A percentile compares a stretch with the other conserved stretches of the same genome.
These are phyloP conservation scores for Aspergillus texensis DNA, from an alignment of 2,329 filamentous ascomycete species.

Conservation along the genomic window DNA sequence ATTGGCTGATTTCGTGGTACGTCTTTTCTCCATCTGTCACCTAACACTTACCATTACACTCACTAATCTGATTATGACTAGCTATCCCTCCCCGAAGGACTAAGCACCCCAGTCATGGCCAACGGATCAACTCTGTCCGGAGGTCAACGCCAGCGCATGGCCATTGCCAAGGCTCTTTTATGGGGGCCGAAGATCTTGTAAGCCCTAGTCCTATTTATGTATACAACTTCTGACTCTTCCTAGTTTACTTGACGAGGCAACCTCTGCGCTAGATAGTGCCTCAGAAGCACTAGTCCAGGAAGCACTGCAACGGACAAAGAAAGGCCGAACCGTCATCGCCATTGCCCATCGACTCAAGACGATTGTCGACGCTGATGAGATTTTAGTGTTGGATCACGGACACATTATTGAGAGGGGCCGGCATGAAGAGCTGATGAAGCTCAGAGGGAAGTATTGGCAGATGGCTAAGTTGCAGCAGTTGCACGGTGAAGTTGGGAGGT, in stretches of 20 bases:
- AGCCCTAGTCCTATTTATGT: accelerated
- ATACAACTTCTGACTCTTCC: neutral
- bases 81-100: neutral
- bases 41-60: neutral
- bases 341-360: neutral
- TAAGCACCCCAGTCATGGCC: neutral
- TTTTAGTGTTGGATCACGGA: neutral
- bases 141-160: neutral
- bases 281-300: neutral
- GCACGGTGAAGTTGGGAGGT: neutral
- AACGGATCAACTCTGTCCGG: neutral
- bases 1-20: neutral
- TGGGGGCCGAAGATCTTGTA: neutral
- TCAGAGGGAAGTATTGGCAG: neutral
- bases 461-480: neutral
- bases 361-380: neutral
- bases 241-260: neutral
- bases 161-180: neutral
- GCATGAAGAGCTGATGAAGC: neutral
- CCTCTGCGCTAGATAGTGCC: neutral
- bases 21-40: neutral
- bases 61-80: neutral
- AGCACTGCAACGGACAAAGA: neutral
- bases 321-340: neutral
- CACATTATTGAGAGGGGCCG: neutral